Percentiles rank a stretch among this genome's conserved stretches.
Conservation (phyloP, 768 basidiomycete genomes). For the Suillus hirtellus region DNA sequence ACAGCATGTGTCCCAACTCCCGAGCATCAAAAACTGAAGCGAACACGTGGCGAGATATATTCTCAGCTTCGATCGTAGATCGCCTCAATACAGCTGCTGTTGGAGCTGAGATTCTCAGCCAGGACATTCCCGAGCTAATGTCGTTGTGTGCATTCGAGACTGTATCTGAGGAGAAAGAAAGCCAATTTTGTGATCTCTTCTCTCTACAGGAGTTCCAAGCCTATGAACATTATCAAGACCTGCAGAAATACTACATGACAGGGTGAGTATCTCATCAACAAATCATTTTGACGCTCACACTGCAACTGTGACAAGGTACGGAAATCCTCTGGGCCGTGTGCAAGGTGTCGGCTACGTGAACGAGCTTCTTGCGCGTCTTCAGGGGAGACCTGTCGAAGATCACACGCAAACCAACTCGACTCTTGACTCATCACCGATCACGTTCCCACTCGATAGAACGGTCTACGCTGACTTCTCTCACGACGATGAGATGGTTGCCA, state of each 20-base stretch:
- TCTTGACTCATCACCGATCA: constrained; percentile 58
- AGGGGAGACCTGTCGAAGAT: constrained; percentile 59
- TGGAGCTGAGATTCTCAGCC: constrained; percentile 55
- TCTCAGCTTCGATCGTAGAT: constrained; percentile 52
- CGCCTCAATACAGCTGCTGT: constrained; percentile 63
- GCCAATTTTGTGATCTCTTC: constrained; percentile 79
- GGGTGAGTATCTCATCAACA: constrained; percentile 46
- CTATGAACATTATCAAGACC: constrained; percentile 70
- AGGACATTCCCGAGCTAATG: constrained; percentile 62
- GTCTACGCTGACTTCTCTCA: constrained; percentile 85
- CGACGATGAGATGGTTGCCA: constrained; percentile 82
- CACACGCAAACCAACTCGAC: constrained; percentile 74
- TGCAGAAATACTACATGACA: constrained; percentile 78
- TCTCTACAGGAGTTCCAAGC: constrained; percentile 57
- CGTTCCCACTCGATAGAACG: constrained; percentile 68
- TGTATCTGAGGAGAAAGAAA: constrained; percentile 47
- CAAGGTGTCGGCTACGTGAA: constrained; percentile 89
- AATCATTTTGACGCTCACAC: constrained; percentile 3
- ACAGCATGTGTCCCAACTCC: constrained; percentile 62
- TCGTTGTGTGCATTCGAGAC: constrained; percentile 82
- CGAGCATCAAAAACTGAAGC: constrained; percentile 45
- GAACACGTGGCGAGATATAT: constrained; percentile 55
- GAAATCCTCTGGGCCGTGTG: constrained; percentile 66
- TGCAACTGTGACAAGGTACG: constrained; percentile 47
- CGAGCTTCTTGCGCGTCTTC: constrained; percentile 84